Conservation (phyloP, 2,329 filamentous ascomycete genomes). For the Colletotrichum limetticola region DNA sequence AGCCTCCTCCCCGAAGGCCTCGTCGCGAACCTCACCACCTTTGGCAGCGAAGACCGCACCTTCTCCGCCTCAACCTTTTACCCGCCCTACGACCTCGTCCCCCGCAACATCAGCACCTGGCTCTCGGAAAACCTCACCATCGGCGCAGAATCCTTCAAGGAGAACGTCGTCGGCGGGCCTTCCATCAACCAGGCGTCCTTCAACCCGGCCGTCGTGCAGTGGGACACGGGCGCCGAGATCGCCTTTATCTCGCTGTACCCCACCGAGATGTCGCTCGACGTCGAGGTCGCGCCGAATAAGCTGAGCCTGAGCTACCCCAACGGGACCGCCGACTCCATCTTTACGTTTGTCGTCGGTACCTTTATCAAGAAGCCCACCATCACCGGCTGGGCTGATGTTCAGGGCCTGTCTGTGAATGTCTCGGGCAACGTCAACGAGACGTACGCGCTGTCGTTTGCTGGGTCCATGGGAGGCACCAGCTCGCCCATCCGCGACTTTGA, state of each 20-base stretch:
- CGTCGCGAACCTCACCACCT: constrained; percentile 53
- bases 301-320: constrained; percentile 65
- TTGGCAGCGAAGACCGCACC: constrained; percentile 60
- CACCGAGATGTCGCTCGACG: constrained; percentile 51
- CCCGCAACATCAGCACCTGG: constrained; percentile 70
- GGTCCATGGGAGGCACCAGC: constrained; percentile 47
- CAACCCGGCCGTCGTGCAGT: constrained; percentile 70
- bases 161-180: constrained; percentile 66
- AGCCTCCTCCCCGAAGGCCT: constrained; percentile 55
- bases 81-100: constrained; percentile 66
- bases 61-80: constrained; percentile 65
- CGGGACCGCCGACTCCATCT: constrained; percentile 59
- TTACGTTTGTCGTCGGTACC: constrained; percentile 61
- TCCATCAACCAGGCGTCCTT: constrained; percentile 62
- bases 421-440: constrained; percentile 54
- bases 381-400: constrained; percentile 56
- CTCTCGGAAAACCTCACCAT: constrained; percentile 67
- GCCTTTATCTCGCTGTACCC: constrained; percentile 50
- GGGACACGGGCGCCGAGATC: constrained; percentile 55
- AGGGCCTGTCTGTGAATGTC: constrained; percentile 57
- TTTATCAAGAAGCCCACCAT: constrained; percentile 57
- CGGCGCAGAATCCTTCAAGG: constrained; percentile 67
- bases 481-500: constrained; percentile 52
- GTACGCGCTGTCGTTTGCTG: constrained; percentile 55
- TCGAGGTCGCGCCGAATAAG: constrained; percentile 50